These are phyloP conservation scores for Acanthochlamys bracteata DNA, from an alignment of 106 monocot genomes.

Conservation along the genomic window DNA sequence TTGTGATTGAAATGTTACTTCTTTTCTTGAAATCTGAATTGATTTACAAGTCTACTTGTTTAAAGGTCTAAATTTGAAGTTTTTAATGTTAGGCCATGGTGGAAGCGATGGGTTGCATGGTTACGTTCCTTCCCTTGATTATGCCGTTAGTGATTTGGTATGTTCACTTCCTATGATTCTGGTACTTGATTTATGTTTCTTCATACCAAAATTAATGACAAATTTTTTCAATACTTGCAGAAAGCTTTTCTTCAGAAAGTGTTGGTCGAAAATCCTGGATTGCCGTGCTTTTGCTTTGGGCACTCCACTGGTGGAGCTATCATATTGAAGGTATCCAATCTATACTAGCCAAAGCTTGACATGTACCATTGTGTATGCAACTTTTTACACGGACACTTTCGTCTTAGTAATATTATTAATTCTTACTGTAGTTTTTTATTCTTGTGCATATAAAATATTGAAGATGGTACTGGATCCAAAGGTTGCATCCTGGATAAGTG, in stretches of 20 bases:
- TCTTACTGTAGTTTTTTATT: slow-evolving; percentile 1
- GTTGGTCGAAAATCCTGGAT: slow-evolving; percentile 45
- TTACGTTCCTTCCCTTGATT: slow-evolving; percentile 88
- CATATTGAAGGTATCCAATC: slow-evolving; percentile 79
- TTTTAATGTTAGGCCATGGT: slow-evolving; percentile 62
- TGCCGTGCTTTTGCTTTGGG: slow-evolving; percentile 83
- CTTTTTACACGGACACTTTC: no score
- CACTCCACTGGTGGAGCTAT: slow-evolving; percentile 90
- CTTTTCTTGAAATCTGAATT: no score
- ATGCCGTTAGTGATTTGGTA: slow-evolving; percentile 89
- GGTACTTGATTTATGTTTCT: no score
- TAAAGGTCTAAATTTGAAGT: no score
- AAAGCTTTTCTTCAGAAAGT: slow-evolving; percentile 64
- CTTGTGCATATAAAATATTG: neutral
- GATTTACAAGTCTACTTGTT: no score
- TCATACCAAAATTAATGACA: no score
- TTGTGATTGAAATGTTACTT: no score
- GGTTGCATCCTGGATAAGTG: slow-evolving; percentile 34
- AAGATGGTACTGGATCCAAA: slow-evolving; percentile 71
- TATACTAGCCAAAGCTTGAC: no score
- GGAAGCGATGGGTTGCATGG: slow-evolving; percentile 96
- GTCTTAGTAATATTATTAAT: no score
- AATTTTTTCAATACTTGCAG: slow-evolving; percentile 21
- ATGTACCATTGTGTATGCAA: no score
- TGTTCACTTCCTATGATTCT: neutral